Base-by-base conservation (phyloP, 164 flowering plant genomes). In the Echeveria elegans region DNA sequence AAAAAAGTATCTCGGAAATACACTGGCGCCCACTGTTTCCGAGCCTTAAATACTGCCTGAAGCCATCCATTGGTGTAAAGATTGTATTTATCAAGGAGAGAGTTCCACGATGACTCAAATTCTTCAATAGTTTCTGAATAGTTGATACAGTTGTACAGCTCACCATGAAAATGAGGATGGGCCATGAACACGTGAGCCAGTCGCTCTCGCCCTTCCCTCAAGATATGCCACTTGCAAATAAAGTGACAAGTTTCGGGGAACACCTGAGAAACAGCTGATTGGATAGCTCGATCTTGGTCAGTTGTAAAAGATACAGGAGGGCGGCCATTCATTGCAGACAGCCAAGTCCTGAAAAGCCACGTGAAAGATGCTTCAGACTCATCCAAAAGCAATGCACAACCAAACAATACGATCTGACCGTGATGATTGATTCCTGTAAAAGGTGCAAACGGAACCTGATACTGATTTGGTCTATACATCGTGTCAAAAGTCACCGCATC, bases 361-460 rank as follows among this genome's bases (percentile, higher is more conserved):
- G 74, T 56, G 70, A 86, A 86, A 56, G 96, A 80, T 56, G 83
- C 68, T 62, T 86, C 85, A 0, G 91, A 83, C 72, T 87, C 96
- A 68, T 86, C 90, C 32, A 84, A 66, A 72, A 88, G 78, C 61
- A 88, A 66, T 8, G 89, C 90, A 73, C 96, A 86, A 66, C 91
- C 96, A 78, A 88, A 84, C 66, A 88, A 69, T 53, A 87, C 81
- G 65, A 73, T 72, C 76, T 86, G 88, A 34, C 92, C 86, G 68
- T 88, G 96, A 79, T 88, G 88, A 71, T 88, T 88, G 26, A 85
- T 76, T 9, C 92, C 92, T 0, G 87, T 81, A 69, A 88, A 85
- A 53, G 92, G 88, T 69, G 91, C 92, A 76, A 85, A 86, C 34
- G 96, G 90, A 36, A 87, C 82, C 45, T 70, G 81, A 64, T 69